These are phyloP conservation scores for Leptodontidium sp. DNA, from an alignment of 2,329 filamentous ascomycete species.

Conservation along the genomic window DNA sequence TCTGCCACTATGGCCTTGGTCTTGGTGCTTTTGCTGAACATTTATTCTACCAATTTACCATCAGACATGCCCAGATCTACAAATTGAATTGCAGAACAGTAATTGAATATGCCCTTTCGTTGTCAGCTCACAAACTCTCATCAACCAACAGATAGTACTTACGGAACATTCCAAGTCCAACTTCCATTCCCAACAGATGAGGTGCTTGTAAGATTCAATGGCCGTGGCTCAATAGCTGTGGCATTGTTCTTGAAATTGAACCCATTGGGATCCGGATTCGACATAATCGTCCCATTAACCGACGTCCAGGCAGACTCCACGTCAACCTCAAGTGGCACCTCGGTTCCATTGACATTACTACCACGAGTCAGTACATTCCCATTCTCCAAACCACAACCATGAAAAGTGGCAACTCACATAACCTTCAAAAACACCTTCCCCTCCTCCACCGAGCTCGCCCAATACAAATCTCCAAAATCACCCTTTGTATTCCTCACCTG, in stretches of 20 bases:
- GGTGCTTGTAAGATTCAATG: constrained; percentile 31
- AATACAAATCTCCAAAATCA: constrained; percentile 44
- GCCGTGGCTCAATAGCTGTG: constrained; percentile 31
- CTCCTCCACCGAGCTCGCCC: constrained; percentile 43
- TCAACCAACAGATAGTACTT: constrained; percentile 16
- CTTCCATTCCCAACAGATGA: constrained; percentile 23
- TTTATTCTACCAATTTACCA: neutral
- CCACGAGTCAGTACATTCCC: neutral
- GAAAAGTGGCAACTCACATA: constrained; percentile 32
- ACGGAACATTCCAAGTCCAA: constrained; percentile 39
- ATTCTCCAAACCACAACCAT: neutral
- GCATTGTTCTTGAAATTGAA: constrained; percentile 40
- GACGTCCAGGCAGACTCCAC: constrained; percentile 32
- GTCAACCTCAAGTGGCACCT: constrained; percentile 27
- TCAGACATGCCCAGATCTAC: neutral
- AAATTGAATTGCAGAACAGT: constrained; percentile 37
- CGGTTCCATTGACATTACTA: constrained; percentile 34
- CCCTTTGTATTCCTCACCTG: constrained; percentile 34
- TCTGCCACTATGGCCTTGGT: too few species aligned
- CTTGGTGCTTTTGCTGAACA: too few species aligned
- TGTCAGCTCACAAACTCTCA: neutral
- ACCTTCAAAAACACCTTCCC: constrained; percentile 35
- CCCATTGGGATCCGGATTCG: constrained; percentile 31
- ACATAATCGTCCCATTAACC: constrained; percentile 37
- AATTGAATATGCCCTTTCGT: constrained; percentile 33